Conservation (phyloP, 2,329 filamentous ascomycete genomes). For the Pestalotiopsis sp. region DNA sequence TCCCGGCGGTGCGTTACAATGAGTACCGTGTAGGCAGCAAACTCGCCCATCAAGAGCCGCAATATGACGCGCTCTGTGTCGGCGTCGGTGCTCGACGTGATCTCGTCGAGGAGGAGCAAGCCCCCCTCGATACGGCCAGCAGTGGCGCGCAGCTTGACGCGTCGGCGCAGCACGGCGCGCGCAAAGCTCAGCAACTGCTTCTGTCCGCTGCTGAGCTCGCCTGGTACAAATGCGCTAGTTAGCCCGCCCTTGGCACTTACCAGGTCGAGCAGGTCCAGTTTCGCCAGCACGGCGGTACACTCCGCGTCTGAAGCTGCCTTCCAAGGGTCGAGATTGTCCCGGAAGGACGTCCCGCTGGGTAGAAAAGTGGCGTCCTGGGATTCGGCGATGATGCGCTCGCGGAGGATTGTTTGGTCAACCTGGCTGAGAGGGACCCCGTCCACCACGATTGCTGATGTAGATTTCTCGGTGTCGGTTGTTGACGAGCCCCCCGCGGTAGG, state of each 20-base stretch:
- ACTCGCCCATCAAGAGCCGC: not conserved
- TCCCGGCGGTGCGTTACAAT: not conserved
- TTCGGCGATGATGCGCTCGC: conserved; percentile 51
- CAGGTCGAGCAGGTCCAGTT: conserved; percentile 35
- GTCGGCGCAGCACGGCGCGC: conserved; percentile 53
- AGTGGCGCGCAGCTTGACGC: conserved; percentile 11
- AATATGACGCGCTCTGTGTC: conserved; percentile 10
- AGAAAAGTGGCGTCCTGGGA: conserved; percentile 59
- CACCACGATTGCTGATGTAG: conserved; percentile 38
- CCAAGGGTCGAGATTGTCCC: conserved; percentile 46
- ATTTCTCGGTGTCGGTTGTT: not conserved
- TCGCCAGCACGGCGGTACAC: conserved; percentile 37
- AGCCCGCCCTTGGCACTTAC: conserved; percentile 38
- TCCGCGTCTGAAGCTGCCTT: conserved; percentile 31
- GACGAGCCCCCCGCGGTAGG: conserved; percentile 24
- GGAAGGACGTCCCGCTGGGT: conserved; percentile 42
- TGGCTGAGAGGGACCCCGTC: conserved; percentile 39
- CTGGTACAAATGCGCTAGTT: conserved; percentile 41
- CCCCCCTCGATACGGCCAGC: not conserved
- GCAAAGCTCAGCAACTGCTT: conserved; percentile 67
- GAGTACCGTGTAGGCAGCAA: not conserved
- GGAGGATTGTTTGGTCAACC: conserved; percentile 44
- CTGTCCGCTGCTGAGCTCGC: conserved; percentile 60
- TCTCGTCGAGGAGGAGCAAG: conserved; percentile 15
- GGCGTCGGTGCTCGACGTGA: conserved; percentile 13